A percentile compares a stretch with the other conserved stretches of the same genome.
These are phyloP conservation scores for Funneliformis geosporum DNA, from an alignment of 192 early-diverging fungal genomes.

Conservation along the genomic window DNA sequence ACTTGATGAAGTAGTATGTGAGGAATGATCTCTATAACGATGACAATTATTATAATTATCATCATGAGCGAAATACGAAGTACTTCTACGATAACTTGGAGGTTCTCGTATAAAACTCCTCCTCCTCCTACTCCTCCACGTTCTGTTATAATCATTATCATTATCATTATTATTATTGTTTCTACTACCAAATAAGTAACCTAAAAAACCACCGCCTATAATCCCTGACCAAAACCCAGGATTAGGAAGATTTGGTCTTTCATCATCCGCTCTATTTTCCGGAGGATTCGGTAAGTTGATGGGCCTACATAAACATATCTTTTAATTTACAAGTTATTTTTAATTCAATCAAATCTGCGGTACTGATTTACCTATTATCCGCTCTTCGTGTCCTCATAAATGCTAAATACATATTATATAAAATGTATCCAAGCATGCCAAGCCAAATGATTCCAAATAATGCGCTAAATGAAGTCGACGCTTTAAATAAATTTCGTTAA, in stretches of 20 bases:
- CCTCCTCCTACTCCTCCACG: neutral
- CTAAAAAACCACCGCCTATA: neutral
- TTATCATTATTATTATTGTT: neutral
- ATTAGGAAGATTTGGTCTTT: neutral
- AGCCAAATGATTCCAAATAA: neutral
- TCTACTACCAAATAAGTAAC: neutral
- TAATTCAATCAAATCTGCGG: neutral
- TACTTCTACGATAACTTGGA: neutral
- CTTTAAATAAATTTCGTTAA: neutral
- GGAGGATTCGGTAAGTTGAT: neutral
- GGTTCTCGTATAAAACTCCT: neutral
- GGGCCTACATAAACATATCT: neutral
- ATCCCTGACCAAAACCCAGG: neutral
- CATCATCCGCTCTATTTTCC: neutral
- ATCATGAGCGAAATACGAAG: neutral
- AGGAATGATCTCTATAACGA: neutral
- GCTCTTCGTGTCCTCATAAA: neutral
- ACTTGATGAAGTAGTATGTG: neutral
- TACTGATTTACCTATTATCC: neutral
- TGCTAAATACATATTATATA: neutral
- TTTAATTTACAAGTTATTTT: neutral
- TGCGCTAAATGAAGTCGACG: neutral
- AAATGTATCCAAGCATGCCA: neutral
- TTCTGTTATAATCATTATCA: neutral
- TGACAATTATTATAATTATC: neutral